phyloP scores from a whole-genome alignment of 2,329 filamentous ascomycete species.

The Arthrinium phaeospermum region DNA sequence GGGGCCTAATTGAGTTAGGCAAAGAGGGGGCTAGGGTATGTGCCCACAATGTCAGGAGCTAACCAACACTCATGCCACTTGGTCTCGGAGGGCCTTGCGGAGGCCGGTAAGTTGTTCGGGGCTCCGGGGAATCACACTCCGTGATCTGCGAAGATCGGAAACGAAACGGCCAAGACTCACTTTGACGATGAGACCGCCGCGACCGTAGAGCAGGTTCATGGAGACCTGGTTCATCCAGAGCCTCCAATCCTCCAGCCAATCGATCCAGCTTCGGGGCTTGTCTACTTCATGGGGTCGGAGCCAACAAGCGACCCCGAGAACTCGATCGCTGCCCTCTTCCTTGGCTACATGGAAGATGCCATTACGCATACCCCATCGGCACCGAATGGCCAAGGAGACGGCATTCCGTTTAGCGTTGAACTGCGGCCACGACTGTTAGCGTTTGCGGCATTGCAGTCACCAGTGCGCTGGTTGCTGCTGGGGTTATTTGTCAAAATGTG shows the following conservation, averaged over 20 bases:
- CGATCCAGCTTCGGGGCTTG: slow-evolving; percentile 61
- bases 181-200: slow-evolving; percentile 70
- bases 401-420: slow-evolving; percentile 66
- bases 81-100: neutral
- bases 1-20: neutral
- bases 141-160: slow-evolving; percentile 1
- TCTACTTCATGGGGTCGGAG: slow-evolving; percentile 59
- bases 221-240: slow-evolving; percentile 69
- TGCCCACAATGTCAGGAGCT: neutral
- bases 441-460: neutral
- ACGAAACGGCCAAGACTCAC: slow-evolving; percentile 36
- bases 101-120: neutral
- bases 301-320: slow-evolving; percentile 78
- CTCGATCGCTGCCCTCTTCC: slow-evolving; percentile 56
- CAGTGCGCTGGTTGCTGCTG: neutral
- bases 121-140: neutral
- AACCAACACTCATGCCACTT: neutral
- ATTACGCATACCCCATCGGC: slow-evolving; percentile 72
- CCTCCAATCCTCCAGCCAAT: slow-evolving; percentile 69
- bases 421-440: slow-evolving; percentile 40
- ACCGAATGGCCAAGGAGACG: slow-evolving; percentile 67
- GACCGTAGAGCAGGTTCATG: slow-evolving; percentile 72
- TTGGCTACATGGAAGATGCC: slow-evolving; percentile 74
- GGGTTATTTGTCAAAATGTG: neutral
- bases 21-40: neutral